Base-by-base conservation (phyloP, 2,329 filamentous ascomycete genomes). In the Exophiala sideris region DNA sequence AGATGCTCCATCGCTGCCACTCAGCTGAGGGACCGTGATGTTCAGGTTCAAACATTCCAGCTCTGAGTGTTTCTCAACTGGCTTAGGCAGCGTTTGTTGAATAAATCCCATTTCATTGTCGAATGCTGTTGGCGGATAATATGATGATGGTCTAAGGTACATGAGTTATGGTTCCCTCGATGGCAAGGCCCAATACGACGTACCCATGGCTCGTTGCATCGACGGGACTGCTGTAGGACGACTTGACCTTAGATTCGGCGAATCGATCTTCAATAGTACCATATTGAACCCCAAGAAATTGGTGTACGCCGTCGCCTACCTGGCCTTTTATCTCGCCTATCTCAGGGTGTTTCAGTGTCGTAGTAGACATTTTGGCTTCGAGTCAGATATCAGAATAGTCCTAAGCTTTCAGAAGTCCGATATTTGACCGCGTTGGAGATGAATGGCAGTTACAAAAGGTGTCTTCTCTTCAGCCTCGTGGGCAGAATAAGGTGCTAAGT, bases 41-140 rank as follows among this genome's bases (percentile, higher is more conserved):
- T 80, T 81, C 14, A 82, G 65, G 45, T 78, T 80, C 20, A 83
- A 65, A 32, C 79, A 74, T 46, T 81, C 74, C 2, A 72, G 59
- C 18, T 79, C 78, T 9, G 75, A 80, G 48, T 73, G 69, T 1
- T 70, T 67, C 40, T 72, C 70, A 11, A 67, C 63, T 11, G 62
- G 63, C 46, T 66, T 64, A 36, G 77, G 73, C 1, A 81, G 64
- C 0, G 68, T 62, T 7, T 80, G 70, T 50, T 82, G 79, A 12
- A 81, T 73, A 52, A 78, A 71, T 2, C 65, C 60, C n/a, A 76
- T 72, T 52, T 81, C 79, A 2, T 67, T 60, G 35, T 79, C 70
- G 42, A 73, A 69, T 7, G 73, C 76, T 12, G 68, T 65, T 0
- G 69, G 64, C 18, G 68, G 68, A 4, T 71, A 74, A 9, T 76